phyloP scores from a whole-genome alignment of 148 eudicot species.

The Nepenthes gracilis region DNA sequence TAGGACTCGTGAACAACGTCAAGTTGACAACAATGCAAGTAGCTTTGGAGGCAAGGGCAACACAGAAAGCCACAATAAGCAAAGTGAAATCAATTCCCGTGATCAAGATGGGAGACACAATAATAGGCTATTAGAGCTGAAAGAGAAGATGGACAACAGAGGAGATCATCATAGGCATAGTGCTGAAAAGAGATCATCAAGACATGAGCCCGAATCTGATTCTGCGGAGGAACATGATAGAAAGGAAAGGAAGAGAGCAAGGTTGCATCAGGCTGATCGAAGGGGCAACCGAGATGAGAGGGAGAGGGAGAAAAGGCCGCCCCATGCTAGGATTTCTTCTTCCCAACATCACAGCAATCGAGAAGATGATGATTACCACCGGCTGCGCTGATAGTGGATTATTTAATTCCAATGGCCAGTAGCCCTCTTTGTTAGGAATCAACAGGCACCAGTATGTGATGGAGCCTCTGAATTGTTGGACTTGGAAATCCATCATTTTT shows the following conservation, averaged over 20 bases:
- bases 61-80: constrained; percentile 18
- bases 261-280: constrained; percentile 22
- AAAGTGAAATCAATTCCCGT: constrained; percentile 14
- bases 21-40: constrained; percentile 22
- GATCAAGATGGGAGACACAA: constrained; percentile 23
- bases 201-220: constrained; percentile 30
- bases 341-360: constrained; percentile 21
- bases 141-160: constrained; percentile 11
- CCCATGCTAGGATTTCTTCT: constrained; percentile 35
- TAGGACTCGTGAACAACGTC: constrained; percentile 9
- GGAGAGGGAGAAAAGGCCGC: constrained; percentile 14
- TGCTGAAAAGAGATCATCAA: constrained; percentile 23
- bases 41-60: constrained; percentile 20
- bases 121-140: constrained; percentile 18
- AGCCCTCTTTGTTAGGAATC: background rate
- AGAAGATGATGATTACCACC: constrained; percentile 27
- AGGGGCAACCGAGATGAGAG: constrained; percentile 1
- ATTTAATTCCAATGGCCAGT: background rate
- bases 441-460: background rate
- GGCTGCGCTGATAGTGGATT: constrained; percentile 20
- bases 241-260: constrained; percentile 47
- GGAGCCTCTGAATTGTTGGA: background rate
- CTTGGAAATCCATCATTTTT: too few species aligned
- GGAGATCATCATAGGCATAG: constrained; percentile 19
- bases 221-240: constrained; percentile 32